Evolutionary conservation across 441 rosid species (phyloP).

Genomic region (Pelargonium myrrhifolium): DNA sequence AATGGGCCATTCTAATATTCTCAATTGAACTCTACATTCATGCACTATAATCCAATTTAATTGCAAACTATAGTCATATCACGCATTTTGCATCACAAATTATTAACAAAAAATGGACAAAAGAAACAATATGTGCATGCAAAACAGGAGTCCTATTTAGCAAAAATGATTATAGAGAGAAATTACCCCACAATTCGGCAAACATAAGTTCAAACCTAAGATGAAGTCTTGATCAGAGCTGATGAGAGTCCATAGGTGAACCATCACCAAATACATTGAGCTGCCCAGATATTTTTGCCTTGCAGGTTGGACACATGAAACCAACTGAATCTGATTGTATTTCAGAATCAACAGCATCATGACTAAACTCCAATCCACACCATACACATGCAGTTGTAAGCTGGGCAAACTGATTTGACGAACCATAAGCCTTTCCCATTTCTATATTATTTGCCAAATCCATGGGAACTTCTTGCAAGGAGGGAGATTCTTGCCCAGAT

Average conservation of each 20-base stretch:
- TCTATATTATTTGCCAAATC: conserved; percentile 23
- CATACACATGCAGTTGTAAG: conserved; percentile 47
- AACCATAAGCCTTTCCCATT: conserved; percentile 27
- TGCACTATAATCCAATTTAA: no score
- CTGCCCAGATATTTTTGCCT: conserved; percentile 49
- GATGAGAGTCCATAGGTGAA: conserved; percentile 16
- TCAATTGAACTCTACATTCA: no score
- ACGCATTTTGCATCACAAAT: no score
- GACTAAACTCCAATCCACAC: conserved; percentile 62
- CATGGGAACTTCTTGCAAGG: conserved; percentile 30
- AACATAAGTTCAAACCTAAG: background rate
- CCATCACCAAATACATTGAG: conserved; percentile 21
- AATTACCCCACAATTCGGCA: background rate
- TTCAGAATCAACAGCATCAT: conserved; percentile 42
- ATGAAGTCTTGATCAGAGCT: conserved; percentile 1
- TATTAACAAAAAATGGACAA: background rate
- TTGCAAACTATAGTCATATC: no score
- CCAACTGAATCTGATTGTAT: conserved; percentile 57
- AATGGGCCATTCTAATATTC: no score
- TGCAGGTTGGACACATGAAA: conserved; percentile 68
- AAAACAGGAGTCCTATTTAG: background rate
- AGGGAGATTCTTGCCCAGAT: conserved; percentile 24
- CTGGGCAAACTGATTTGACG: conserved; percentile 24
- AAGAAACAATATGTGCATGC: background rate
- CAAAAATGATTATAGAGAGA: background rate